A percentile compares a stretch with the other conserved stretches of the same genome.
These are phyloP conservation scores for Colletotrichum sp. DNA, from an alignment of 2,329 filamentous ascomycete species.

Conservation along the genomic window DNA sequence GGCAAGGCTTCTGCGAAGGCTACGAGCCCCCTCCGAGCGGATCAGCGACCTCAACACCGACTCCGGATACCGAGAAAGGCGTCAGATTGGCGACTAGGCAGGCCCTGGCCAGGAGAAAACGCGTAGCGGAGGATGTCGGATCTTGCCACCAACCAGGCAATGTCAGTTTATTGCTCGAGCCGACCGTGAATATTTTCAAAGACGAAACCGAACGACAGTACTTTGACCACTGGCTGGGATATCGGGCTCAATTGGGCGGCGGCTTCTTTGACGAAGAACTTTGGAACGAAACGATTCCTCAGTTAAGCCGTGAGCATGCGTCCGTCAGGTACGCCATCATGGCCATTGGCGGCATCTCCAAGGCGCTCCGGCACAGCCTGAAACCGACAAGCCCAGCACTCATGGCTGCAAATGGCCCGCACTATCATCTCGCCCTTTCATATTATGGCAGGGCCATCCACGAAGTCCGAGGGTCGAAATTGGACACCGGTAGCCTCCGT, in stretches of 20 bases:
- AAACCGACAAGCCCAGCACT: slow-evolving; percentile 1
- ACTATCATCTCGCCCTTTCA: slow-evolving; percentile 35
- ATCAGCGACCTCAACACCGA: not conserved
- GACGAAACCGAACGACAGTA: slow-evolving; percentile 27
- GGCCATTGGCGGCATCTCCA: slow-evolving; percentile 39
- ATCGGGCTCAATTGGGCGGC: slow-evolving; percentile 28
- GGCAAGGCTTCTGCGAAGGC: slow-evolving; percentile 37
- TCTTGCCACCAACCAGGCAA: not conserved
- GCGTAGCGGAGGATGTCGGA: not conserved
- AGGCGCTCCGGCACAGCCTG: slow-evolving; percentile 17
- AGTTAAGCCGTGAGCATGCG: slow-evolving; percentile 34
- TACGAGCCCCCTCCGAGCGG: slow-evolving; percentile 24
- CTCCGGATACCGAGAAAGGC: not conserved
- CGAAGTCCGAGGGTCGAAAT: slow-evolving; percentile 25
- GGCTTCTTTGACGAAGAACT: slow-evolving; percentile 35
- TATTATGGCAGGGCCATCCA: slow-evolving; percentile 37
- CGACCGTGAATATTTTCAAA: slow-evolving; percentile 8
- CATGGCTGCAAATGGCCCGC: slow-evolving; percentile 13
- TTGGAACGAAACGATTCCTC: slow-evolving; percentile 39
- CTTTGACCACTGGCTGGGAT: slow-evolving; percentile 29
- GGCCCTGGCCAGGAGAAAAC: not conserved
- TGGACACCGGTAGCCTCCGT: slow-evolving; percentile 22
- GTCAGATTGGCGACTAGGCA: not conserved
- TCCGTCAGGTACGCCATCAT: slow-evolving; percentile 41
- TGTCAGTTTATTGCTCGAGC: not conserved